Evolutionary conservation across 352 stramenopile genomes (phyloP).

Genomic region (Phytophthora litchii): DNA sequence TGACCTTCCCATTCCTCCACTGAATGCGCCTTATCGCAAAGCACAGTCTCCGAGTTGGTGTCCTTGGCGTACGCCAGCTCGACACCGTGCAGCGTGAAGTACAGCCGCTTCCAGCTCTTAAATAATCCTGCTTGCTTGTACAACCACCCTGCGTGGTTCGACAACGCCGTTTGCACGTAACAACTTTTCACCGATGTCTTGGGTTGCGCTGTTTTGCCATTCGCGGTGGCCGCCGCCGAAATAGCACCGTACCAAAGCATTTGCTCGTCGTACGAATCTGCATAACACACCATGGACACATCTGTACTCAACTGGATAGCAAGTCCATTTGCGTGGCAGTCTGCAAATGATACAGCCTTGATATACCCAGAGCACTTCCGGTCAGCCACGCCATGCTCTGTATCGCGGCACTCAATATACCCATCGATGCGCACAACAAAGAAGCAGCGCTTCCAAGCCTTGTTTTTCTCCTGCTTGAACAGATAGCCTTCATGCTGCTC

Average conservation of each 20-base stretch:
- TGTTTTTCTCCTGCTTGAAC: conserved; percentile 66
- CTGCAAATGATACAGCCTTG: conserved; percentile 68
- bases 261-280: conserved; percentile 79
- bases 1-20: conserved; percentile 77
- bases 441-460: conserved; percentile 60
- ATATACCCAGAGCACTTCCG: conserved; percentile 67
- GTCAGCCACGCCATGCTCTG: conserved; percentile 48
- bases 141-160: conserved; percentile 83
- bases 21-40: conserved; percentile 63
- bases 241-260: conserved; percentile 87
- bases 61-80: conserved; percentile 79
- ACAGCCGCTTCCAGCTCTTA: conserved; percentile 83
- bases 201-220: conserved; percentile 44
- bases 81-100: conserved; percentile 78
- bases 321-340: conserved; percentile 73
- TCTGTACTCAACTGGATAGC: conserved; percentile 74
- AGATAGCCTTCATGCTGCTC: conserved; percentile 76
- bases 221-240: conserved; percentile 59
- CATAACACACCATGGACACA: conserved; percentile 72
- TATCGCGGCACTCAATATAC: conserved; percentile 71
- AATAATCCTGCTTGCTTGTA: conserved; percentile 80
- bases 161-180: conserved; percentile 74
- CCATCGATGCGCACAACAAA: conserved; percentile 74
- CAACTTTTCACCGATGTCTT: conserved; percentile 67
- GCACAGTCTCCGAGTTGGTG: conserved; percentile 64